These are phyloP conservation scores for Rosa multiflora DNA, from an alignment of 306 rosid species.

Conservation along the genomic window DNA sequence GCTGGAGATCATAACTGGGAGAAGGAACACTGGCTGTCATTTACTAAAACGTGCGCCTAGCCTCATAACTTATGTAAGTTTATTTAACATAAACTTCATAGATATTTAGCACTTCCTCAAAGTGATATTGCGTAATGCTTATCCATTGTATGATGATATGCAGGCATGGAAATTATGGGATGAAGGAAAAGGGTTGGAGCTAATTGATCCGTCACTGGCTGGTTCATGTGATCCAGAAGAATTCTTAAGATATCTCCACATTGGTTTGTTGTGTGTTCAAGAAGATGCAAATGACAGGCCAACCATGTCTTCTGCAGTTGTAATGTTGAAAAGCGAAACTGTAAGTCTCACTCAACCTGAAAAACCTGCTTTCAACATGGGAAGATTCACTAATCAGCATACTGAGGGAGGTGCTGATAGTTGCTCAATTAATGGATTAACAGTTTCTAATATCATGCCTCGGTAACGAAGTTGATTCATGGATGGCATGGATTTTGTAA, in stretches of 20 bases:
- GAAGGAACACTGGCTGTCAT: conserved; percentile 21
- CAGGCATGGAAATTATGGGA: conserved; percentile 57
- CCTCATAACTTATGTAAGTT: conserved; percentile 21
- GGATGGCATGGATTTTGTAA: neutral
- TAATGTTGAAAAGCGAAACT: conserved; percentile 32
- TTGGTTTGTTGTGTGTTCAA: conserved; percentile 38
- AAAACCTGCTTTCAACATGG: conserved; percentile 18
- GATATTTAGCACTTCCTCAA: neutral
- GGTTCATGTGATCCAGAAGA: conserved; percentile 25
- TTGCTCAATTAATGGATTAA: conserved; percentile 12
- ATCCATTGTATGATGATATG: neutral
- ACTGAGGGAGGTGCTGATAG: neutral
- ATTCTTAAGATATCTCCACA: conserved; percentile 28
- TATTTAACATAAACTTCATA: neutral
- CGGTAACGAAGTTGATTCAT: neutral
- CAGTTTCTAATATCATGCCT: conserved; percentile 15
- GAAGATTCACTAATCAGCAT: neutral
- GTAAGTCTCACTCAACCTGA: conserved; percentile 15
- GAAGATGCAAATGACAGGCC: conserved; percentile 33
- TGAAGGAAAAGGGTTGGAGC: conserved; percentile 25
- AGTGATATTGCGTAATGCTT: neutral
- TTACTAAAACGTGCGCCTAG: neutral
- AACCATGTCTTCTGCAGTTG: conserved; percentile 28
- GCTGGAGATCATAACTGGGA: conserved; percentile 46
- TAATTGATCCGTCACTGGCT: conserved; percentile 22